Evolutionary conservation across 31 red algal species (phyloP).

Genomic region (Odonthalia washingtoniensis): DNA sequence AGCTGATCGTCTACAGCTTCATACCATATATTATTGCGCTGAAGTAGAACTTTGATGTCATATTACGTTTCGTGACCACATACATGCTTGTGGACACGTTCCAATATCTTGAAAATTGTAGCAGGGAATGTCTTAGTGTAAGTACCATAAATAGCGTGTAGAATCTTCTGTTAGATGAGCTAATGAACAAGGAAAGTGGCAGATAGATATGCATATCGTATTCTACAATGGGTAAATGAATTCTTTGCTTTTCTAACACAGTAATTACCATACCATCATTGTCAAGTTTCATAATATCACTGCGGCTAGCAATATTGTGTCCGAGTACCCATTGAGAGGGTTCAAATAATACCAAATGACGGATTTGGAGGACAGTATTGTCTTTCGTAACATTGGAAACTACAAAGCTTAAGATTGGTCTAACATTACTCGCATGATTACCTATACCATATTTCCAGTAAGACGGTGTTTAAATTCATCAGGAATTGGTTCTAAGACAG

Average conservation of each 20-base stretch:
- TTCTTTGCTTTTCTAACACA: too few relatives aligned
- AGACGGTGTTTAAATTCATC: background rate
- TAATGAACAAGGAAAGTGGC: background rate
- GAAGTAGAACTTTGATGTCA: slow-evolving; percentile 30
- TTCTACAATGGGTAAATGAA: too few relatives aligned
- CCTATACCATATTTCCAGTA: slow-evolving; percentile 40
- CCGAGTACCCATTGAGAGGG: slow-evolving; percentile 48
- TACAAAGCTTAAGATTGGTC: slow-evolving; percentile 39
- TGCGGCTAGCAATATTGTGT: slow-evolving; percentile 20
- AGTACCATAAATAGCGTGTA: background rate
- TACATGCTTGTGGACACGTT: slow-evolving; percentile 37
- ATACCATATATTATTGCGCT: slow-evolving; percentile 48
- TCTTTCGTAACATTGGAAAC: background rate
- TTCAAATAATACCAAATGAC: slow-evolving; percentile 40
- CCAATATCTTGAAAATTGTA: background rate
- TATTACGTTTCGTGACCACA: slow-evolving; percentile 37
- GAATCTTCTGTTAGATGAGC: background rate
- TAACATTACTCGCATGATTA: slow-evolving; percentile 20
- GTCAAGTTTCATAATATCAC: too few relatives aligned
- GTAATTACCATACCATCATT: too few relatives aligned
- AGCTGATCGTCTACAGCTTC: slow-evolving; percentile 21
- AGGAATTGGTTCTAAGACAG: background rate
- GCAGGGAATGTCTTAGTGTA: background rate
- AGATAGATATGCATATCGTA: too few relatives aligned
- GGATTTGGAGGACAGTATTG: background rate